Percentiles rank a stretch among this genome's conserved stretches.
These are phyloP conservation scores for Rossbeevera mucosa DNA, from an alignment of 768 basidiomycete genomes.

Conservation along the genomic window DNA sequence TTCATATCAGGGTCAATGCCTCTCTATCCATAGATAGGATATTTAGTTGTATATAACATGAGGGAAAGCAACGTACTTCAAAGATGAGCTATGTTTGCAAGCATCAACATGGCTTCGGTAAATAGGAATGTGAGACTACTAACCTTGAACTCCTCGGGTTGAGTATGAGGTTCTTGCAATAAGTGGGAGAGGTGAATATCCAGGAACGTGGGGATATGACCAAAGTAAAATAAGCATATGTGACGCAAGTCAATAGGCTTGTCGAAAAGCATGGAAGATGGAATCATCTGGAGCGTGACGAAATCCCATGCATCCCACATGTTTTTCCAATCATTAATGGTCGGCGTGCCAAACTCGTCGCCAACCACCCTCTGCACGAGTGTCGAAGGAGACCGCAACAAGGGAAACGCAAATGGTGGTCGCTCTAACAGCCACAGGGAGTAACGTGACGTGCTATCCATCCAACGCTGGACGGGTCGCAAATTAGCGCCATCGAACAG, in stretches of 20 bases:
- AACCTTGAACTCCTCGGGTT: slow-evolving; percentile 79
- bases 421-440: slow-evolving; percentile 91
- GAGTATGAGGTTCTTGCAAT: slow-evolving; percentile 72
- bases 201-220: slow-evolving; percentile 89
- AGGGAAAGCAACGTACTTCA: slow-evolving; percentile 45
- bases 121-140: slow-evolving; percentile 14
- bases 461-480: slow-evolving; percentile 86
- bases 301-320: slow-evolving; percentile 91
- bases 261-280: slow-evolving; percentile 75
- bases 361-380: slow-evolving; percentile 18
- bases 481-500: slow-evolving; percentile 74
- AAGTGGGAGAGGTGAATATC: slow-evolving; percentile 84
- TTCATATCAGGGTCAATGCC: slow-evolving; percentile 96
- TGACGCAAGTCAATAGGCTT: slow-evolving; percentile 94
- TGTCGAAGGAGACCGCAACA: slow-evolving; percentile 40
- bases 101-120: slow-evolving; percentile 1
- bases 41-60: slow-evolving; percentile 1
- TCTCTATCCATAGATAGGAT: slow-evolving; percentile 45
- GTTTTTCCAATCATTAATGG: slow-evolving; percentile 70
- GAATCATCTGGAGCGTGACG: slow-evolving; percentile 81
- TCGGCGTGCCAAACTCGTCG: slow-evolving; percentile 60
- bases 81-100: slow-evolving; percentile 55
- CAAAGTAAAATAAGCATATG: slow-evolving; percentile 94
- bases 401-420: slow-evolving; percentile 73
- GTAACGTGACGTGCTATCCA: slow-evolving; percentile 63